Evolutionary conservation across 331 rosid species (phyloP).

Genomic region (Spiraea crenata): DNA sequence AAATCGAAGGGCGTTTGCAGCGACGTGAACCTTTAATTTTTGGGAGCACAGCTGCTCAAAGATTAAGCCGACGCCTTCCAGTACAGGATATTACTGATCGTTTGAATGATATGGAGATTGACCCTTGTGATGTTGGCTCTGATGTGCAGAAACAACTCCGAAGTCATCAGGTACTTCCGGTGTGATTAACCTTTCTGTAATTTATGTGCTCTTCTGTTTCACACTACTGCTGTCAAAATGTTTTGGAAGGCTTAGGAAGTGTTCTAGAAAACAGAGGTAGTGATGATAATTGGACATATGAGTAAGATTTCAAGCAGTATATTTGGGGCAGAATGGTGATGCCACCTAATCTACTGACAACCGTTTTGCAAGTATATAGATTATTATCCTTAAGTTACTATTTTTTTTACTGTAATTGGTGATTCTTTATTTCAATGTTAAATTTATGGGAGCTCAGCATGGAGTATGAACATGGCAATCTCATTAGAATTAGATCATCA

Average conservation of each 20-base stretch:
- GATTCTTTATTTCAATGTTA: neutral
- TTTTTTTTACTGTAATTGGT: neutral
- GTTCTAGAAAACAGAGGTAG: neutral
- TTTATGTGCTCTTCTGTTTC: neutral
- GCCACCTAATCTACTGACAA: neutral
- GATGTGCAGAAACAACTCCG: constrained; percentile 69
- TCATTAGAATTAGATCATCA: too few species aligned
- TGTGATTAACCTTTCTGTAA: neutral
- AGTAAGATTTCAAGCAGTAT: too few species aligned
- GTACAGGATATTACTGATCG: constrained; percentile 82
- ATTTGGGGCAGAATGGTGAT: too few species aligned
- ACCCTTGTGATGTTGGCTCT: constrained; percentile 76
- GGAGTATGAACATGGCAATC: neutral
- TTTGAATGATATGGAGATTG: constrained; percentile 62
- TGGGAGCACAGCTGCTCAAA: constrained; percentile 71
- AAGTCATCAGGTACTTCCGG: constrained; percentile 77
- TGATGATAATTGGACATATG: neutral
- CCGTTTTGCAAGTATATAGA: constrained; percentile 5
- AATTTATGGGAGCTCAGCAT: neutral
- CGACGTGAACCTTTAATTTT: constrained; percentile 83
- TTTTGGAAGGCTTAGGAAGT: constrained; percentile 11
- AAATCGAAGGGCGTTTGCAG: constrained; percentile 83
- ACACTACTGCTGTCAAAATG: neutral
- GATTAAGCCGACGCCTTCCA: constrained; percentile 59
- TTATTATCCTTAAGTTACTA: neutral